Evolutionary conservation across 768 basidiomycete genomes (phyloP).

Genomic region (Rhodotorula graminis): DNA sequence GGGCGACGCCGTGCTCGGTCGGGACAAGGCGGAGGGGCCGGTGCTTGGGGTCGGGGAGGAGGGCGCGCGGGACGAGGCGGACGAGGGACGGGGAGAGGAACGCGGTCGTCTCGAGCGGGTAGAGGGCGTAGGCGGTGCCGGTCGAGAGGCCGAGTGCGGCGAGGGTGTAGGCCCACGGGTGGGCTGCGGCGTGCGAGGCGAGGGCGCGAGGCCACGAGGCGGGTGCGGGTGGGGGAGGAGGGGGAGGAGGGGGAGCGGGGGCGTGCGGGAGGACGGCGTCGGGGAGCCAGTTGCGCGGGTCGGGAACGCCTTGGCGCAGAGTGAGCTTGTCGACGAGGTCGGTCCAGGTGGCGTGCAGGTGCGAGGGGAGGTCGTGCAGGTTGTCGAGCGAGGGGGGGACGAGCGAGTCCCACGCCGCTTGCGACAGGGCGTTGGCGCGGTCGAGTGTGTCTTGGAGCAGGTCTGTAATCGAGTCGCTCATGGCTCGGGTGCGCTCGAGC

Average conservation of each 20-base stretch:
- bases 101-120: not conserved
- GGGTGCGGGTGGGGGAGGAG: not conserved
- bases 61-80: conserved; percentile 10
- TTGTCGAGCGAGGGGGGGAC: conserved; percentile 3
- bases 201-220: not conserved
- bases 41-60: conserved; percentile 24
- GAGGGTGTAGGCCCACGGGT: conserved; percentile 23
- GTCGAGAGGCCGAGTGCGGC: not conserved
- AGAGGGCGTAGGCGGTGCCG: conserved; percentile 15
- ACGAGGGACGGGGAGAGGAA: not conserved
- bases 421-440: not conserved
- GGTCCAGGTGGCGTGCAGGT: not conserved
- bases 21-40: conserved; percentile 25
- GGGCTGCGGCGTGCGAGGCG: not conserved
- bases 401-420: conserved; percentile 12
- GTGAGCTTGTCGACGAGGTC: conserved; percentile 23
- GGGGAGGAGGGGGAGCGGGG: conserved; percentile 1
- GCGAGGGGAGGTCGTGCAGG: conserved; percentile 11
- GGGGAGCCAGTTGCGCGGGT: conserved; percentile 22
- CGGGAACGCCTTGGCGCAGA: conserved; percentile 9
- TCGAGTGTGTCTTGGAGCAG: not conserved
- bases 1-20: not conserved
- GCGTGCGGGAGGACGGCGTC: not conserved
- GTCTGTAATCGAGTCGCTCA: conserved; percentile 5
- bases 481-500: not conserved